phyloP scores from a whole-genome alignment of 805 yeast species.

The Metschnikowia dekortorum region DNA sequence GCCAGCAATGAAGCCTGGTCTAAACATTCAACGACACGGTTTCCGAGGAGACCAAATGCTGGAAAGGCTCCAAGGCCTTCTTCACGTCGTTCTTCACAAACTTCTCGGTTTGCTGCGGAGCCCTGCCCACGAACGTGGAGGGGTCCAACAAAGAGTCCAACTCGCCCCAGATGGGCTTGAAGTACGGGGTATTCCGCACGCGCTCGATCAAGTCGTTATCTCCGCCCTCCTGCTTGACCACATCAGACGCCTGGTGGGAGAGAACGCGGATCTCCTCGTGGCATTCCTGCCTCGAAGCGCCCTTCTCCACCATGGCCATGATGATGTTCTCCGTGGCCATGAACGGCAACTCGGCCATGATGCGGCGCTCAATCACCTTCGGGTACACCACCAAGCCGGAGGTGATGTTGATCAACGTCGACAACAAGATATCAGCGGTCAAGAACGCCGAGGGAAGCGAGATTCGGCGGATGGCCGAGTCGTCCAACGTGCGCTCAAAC shows the following conservation, averaged over 20 bases:
- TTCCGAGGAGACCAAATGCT: slow-evolving; percentile 55
- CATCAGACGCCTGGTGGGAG: slow-evolving; percentile 95
- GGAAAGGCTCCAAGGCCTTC: slow-evolving; percentile 69
- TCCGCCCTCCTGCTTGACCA: slow-evolving; percentile 97
- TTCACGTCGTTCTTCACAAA: slow-evolving; percentile 82
- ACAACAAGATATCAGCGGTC: slow-evolving; percentile 88
- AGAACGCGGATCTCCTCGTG: slow-evolving; percentile 96
- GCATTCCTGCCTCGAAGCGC: slow-evolving; percentile 96
- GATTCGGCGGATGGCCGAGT: slow-evolving; percentile 96
- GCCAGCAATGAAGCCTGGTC: background rate
- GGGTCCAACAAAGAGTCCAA: slow-evolving; percentile 83
- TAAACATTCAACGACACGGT: slow-evolving; percentile 77
- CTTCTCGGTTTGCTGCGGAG: slow-evolving; percentile 96
- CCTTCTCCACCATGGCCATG: slow-evolving; percentile 99
- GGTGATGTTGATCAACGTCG: slow-evolving; percentile 86
- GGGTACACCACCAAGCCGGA: slow-evolving; percentile 97
- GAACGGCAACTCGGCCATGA: slow-evolving; percentile 90
- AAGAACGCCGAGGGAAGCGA: slow-evolving; percentile 94
- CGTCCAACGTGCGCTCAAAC: slow-evolving; percentile 99
- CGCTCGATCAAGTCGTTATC: slow-evolving; percentile 95
- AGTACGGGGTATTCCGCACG: slow-evolving; percentile 69
- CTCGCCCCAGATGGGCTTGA: slow-evolving; percentile 83
- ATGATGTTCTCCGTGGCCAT: slow-evolving; percentile 99
- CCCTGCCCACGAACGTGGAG: slow-evolving; percentile 94
- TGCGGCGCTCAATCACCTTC: slow-evolving; percentile 96